phyloP scores from a whole-genome alignment of 1,284 basidiomycete genomes.

The Ceratobasidium sp. region DNA sequence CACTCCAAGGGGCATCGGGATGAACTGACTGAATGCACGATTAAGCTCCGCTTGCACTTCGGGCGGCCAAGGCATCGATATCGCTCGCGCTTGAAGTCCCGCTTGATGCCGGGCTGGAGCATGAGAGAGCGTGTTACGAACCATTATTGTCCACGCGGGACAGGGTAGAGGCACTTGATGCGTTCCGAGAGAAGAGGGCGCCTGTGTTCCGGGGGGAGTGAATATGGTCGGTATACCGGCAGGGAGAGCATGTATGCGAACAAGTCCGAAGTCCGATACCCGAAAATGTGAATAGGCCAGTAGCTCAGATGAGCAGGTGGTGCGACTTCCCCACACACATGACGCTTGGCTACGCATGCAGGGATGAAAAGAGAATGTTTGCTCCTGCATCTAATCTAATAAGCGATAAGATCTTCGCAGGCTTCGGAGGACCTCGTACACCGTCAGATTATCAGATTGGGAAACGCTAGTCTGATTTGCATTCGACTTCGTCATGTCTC shows the following conservation, averaged over 20 bases:
- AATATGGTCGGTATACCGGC: constrained; percentile 42
- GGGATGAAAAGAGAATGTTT: neutral
- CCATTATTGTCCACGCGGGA: constrained; percentile 80
- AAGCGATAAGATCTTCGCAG: constrained; percentile 13
- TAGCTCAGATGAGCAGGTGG: neutral
- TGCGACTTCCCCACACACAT: neutral
- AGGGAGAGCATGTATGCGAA: neutral
- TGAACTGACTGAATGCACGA: neutral
- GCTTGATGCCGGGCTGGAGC: constrained; percentile 83
- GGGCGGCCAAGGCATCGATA: constrained; percentile 88
- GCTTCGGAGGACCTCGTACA: constrained; percentile 20
- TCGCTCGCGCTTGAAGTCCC: constrained; percentile 79
- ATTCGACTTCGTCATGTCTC: constrained; percentile 20
- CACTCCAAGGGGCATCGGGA: neutral
- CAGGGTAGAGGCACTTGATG: constrained; percentile 82
- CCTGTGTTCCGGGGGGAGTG: constrained; percentile 86
- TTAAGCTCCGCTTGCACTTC: constrained; percentile 86
- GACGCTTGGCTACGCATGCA: neutral
- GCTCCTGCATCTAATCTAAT: constrained; percentile 27
- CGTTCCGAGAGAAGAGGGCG: constrained; percentile 87
- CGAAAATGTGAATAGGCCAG: neutral
- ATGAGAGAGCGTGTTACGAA: constrained; percentile 88
- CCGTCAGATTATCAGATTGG: constrained; percentile 14
- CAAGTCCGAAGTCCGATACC: constrained; percentile 6
- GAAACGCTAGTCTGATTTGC: neutral